A percentile compares a stretch with the other conserved stretches of the same genome.
These are phyloP conservation scores for Termitomyces sp. DNA, from an alignment of 768 basidiomycete genomes.

Conservation along the genomic window DNA sequence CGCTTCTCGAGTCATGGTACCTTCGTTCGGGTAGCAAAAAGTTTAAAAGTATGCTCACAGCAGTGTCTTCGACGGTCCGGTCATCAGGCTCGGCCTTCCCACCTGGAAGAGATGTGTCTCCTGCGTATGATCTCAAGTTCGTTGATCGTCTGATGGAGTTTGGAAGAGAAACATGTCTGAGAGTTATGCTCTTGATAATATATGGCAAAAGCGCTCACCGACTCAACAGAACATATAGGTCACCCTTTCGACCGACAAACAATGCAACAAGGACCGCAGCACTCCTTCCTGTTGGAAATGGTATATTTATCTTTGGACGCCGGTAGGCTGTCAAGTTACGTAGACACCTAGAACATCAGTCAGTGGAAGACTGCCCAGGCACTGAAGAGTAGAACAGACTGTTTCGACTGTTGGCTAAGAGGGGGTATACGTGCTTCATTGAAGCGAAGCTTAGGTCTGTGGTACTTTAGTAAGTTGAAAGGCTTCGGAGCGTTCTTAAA, in stretches of 20 bases:
- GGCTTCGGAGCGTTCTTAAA: conserved; percentile 17
- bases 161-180: neutral
- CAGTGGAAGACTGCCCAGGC: neutral
- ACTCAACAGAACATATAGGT: conserved; percentile 82
- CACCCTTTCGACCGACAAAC: conserved; percentile 80
- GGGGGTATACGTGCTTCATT: conserved; percentile 39
- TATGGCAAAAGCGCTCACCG: conserved; percentile 39
- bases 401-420: conserved; percentile 46
- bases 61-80: conserved; percentile 68
- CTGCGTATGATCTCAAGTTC: conserved; percentile 70
- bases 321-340: conserved; percentile 48
- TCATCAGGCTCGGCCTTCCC: conserved; percentile 75
- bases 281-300: conserved; percentile 51
- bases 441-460: conserved; percentile 37
- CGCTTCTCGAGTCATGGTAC: conserved; percentile 38
- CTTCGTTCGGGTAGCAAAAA: neutral
- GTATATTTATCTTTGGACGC: conserved; percentile 31
- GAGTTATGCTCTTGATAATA: neutral
- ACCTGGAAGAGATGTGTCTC: conserved; percentile 86
- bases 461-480: conserved; percentile 42
- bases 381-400: conserved; percentile 17
- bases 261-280: conserved; percentile 82
- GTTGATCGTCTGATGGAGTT: conserved; percentile 56
- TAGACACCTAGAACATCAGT: conserved; percentile 41
- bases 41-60: conserved; percentile 41